phyloP scores from a whole-genome alignment of 768 basidiomycete genomes.

The Coprinopsis sp. region DNA sequence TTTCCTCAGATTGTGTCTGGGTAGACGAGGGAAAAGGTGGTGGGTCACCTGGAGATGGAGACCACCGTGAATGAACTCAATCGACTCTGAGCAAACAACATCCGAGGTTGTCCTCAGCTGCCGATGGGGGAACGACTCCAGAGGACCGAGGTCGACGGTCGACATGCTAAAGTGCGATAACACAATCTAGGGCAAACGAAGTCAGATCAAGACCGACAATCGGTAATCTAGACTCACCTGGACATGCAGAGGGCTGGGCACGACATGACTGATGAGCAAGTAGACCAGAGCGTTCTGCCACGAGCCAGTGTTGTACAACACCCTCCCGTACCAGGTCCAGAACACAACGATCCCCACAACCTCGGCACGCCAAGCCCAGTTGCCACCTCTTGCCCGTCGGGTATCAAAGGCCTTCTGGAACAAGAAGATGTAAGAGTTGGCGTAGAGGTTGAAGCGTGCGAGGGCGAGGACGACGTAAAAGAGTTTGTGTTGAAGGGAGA shows the following conservation, averaged over 20 bases:
- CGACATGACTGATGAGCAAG: conserved; percentile 78
- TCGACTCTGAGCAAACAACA: conserved; percentile 77
- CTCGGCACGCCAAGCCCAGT: conserved; percentile 79
- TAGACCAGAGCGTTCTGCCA: conserved; percentile 70
- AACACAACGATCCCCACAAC: conserved; percentile 72
- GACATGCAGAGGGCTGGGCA: conserved; percentile 88
- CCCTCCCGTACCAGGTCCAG: conserved; percentile 80
- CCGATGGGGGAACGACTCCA: conserved; percentile 88
- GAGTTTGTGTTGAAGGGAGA: conserved; percentile 82
- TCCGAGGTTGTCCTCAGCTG: conserved; percentile 98
- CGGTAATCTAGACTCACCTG: conserved; percentile 55
- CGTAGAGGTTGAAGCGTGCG: conserved; percentile 94
- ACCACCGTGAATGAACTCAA: conserved; percentile 94
- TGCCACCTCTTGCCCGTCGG: conserved; percentile 58
- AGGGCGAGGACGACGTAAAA: conserved; percentile 90
- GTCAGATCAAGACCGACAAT: not conserved
- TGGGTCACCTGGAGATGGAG: conserved; percentile 97
- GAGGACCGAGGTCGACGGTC: conserved; percentile 83
- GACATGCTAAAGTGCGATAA: conserved; percentile 97
- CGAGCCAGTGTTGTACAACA: conserved; percentile 66
- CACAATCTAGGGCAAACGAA: conserved; percentile 58
- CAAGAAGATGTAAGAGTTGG: conserved; percentile 76
- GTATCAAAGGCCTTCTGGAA: conserved; percentile 60
- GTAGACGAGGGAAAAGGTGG: conserved; percentile 93
- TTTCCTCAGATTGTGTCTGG: conserved; percentile 83